Percentiles rank a stretch among this genome's conserved stretches.
These are phyloP conservation scores for Plasmodium adleri DNA, from an alignment of 169 alveolate species.

Conservation along the genomic window DNA sequence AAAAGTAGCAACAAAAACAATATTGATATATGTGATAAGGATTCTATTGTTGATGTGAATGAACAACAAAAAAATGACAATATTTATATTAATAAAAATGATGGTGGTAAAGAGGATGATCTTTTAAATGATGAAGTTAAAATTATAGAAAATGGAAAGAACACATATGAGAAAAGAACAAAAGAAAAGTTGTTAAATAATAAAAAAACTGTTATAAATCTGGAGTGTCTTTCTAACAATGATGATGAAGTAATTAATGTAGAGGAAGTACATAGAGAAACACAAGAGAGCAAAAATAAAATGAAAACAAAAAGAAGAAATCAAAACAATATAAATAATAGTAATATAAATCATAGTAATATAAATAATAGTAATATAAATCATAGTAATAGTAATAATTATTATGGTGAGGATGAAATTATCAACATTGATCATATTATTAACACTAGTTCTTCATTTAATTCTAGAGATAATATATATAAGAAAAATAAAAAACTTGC, in stretches of 20 bases:
- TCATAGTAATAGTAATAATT: not conserved
- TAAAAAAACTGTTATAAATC: conserved; percentile 11
- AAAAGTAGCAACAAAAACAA: not conserved
- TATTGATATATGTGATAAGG: not conserved
- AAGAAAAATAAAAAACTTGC: too few species aligned
- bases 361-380: conserved; percentile 4
- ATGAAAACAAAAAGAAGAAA: conserved; percentile 8
- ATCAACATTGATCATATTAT: not conserved
- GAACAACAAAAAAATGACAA: not conserved
- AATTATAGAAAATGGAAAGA: conserved; percentile 24
- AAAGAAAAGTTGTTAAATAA: not conserved
- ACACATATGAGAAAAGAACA: not conserved
- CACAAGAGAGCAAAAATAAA: not conserved
- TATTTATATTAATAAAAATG: not conserved
- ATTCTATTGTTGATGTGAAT: not conserved
- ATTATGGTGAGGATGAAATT: not conserved
- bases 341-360: conserved; percentile 2
- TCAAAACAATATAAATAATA: conserved; percentile 6
- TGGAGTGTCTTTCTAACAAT: conserved; percentile 2
- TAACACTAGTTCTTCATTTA: too few species aligned
- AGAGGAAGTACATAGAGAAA: conserved; percentile 51
- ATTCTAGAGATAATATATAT: too few species aligned
- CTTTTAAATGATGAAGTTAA: conserved; percentile 28
- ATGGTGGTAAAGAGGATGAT: not conserved
- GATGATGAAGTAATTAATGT: conserved; percentile 36